Evolutionary conservation across 129 eudicot species (phyloP), one percentile per base, ranked within the genome.

Genomic region (Rutidosis leptorrhynchoides): DNA sequence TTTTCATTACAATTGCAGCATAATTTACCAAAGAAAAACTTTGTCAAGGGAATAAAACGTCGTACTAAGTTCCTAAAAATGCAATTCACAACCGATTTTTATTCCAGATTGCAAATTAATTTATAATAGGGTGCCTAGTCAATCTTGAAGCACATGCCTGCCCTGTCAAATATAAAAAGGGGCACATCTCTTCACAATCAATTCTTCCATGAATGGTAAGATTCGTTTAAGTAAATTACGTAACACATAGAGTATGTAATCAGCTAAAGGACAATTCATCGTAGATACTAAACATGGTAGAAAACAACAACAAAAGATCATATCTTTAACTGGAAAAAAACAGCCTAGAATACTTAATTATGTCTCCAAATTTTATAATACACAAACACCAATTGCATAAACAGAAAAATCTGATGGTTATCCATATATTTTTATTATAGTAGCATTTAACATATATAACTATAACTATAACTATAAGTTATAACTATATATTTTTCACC

Each of bases 241-340:
- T 15, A 68, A 22, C 56, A 69, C 30, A 58, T 5, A 58, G 42
- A n/a, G n/a, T n/a, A n/a, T n/a, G n/a, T n/a, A n/a, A n/a, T n/a
- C n/a, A n/a, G n/a, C n/a, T n/a, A n/a, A n/a, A n/a, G n/a, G n/a
- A n/a, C n/a, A 64, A 45, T 26, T 65, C 40, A 27, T 5, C 28
- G 58, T 25, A 65, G 22, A 15, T 65, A 16, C 70, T 46, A 65
- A 65, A 45, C 69, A 64, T 40, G 53, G 69, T 42, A 10, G 69
- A 64, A 64, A 64, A 24, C 43, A 26, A 45, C 33, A 35, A 5
- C 33, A 25, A 19, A 45, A 54, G 24, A 22, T 33, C 51, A 3
- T 23, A 53, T 54, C 45, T 21, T 62, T 37, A 27, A 46, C 40
- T 1, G 48, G 46, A n/a, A n/a, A 42, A 53, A 42, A 22, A 24